phyloP scores from a whole-genome alignment of 352 stramenopile genomes.

The Globisporangium polare region DNA sequence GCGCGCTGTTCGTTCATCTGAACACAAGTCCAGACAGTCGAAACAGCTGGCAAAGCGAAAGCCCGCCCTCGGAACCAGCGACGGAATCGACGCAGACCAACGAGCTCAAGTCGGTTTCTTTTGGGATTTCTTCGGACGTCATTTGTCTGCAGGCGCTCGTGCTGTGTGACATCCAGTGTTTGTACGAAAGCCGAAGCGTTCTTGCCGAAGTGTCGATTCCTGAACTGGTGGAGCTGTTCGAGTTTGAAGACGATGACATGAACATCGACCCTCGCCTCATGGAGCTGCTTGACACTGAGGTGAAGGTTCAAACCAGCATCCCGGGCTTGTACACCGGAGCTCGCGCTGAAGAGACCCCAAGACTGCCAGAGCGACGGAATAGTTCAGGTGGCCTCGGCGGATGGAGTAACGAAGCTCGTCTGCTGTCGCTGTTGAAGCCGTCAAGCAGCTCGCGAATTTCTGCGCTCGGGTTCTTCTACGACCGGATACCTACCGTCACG shows the following conservation, averaged over 20 bases:
- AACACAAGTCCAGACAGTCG: constrained; percentile 54
- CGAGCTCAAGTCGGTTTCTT: constrained; percentile 19
- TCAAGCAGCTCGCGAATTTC: constrained; percentile 33
- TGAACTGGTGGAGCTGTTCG: constrained; percentile 61
- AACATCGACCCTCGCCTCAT: constrained; percentile 46
- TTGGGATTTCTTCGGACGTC: constrained; percentile 46
- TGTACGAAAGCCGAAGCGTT: constrained; percentile 76
- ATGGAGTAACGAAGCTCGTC: constrained; percentile 36
- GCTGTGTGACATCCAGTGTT: constrained; percentile 75
- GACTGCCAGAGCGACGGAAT: constrained; percentile 11
- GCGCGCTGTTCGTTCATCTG: constrained; percentile 52
- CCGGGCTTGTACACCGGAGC: constrained; percentile 13
- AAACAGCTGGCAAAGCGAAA: constrained; percentile 26
- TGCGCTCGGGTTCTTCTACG: constrained; percentile 55
- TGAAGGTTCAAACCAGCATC: constrained; percentile 16
- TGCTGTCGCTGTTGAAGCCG: constrained; percentile 53
- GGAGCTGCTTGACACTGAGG: constrained; percentile 29
- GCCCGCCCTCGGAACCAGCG: constrained; percentile 15
- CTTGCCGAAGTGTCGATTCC: constrained; percentile 62
- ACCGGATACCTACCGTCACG: constrained; percentile 34
- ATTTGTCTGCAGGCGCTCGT: constrained; percentile 64
- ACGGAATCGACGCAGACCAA: constrained; percentile 1
- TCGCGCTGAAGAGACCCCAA: constrained; percentile 1
- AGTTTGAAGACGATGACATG: constrained; percentile 75
- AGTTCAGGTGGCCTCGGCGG: constrained; percentile 29